phyloP scores from a whole-genome alignment of 2,329 filamentous ascomycete species.

The Clonostachys rhizophaga region DNA sequence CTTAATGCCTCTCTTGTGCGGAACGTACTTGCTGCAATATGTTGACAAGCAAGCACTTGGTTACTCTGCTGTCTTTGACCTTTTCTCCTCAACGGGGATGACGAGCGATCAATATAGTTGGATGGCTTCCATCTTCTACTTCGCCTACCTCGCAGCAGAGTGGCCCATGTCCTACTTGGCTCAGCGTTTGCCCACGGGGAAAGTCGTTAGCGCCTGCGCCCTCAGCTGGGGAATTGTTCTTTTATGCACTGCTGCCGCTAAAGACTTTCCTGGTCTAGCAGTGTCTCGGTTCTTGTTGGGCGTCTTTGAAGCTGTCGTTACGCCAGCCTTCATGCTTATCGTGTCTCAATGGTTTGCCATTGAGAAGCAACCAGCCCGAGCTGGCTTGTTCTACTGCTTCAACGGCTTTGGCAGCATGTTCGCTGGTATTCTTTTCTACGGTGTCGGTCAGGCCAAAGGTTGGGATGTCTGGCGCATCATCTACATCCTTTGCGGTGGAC shows the following conservation, averaged over 20 bases:
- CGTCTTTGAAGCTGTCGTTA: slow-evolving; percentile 36
- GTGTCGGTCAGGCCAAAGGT: slow-evolving; percentile 39
- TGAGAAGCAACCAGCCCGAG: slow-evolving; percentile 33
- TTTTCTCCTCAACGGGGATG: slow-evolving; percentile 16
- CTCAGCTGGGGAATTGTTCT: slow-evolving; percentile 24
- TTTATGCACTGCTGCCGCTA: slow-evolving; percentile 29
- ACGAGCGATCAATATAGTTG: slow-evolving; percentile 13
- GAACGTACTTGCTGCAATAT: slow-evolving; percentile 42
- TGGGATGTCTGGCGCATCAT: slow-evolving; percentile 40
- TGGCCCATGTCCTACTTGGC: slow-evolving; percentile 14
- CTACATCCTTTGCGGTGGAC: slow-evolving; percentile 40
- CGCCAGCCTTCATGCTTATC: slow-evolving; percentile 40
- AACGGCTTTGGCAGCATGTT: slow-evolving; percentile 20
- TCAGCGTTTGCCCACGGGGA: slow-evolving; percentile 19
- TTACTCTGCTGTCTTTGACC: slow-evolving; percentile 36
- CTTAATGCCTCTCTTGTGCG: slow-evolving; percentile 40
- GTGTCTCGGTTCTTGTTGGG: slow-evolving; percentile 35
- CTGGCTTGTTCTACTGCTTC: slow-evolving; percentile 18
- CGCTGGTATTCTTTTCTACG: slow-evolving; percentile 38
- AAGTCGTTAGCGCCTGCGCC: slow-evolving; percentile 17
- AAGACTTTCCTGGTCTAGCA: slow-evolving; percentile 30
- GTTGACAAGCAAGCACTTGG: slow-evolving; percentile 47
- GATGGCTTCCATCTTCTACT: slow-evolving; percentile 13
- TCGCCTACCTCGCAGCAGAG: slow-evolving; percentile 10
- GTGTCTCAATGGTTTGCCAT: slow-evolving; percentile 27